Evolutionary conservation across 192 early-diverging fungal species (phyloP), one percentile per base, ranked within the genome.

Genomic region (Allomyces macrogynus): DNA sequence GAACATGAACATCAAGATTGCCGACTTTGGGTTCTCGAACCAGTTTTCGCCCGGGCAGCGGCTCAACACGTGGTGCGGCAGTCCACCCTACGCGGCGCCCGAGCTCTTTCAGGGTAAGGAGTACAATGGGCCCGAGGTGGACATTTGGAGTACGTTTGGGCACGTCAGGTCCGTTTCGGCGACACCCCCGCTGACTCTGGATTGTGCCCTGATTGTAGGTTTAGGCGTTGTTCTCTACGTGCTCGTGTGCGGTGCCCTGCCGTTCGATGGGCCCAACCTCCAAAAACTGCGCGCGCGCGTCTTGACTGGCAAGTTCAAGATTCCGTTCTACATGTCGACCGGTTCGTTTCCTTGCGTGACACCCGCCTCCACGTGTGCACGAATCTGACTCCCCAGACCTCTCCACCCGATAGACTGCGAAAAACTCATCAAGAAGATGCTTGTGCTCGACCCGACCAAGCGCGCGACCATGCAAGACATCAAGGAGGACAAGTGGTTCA

Each of bases 11-110:
- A 89, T 97, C 76, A 94, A 97, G 73, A 81, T 97, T 42, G 95
- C 95, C 66, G 95, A 97, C 72, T 97, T 97, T 82, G 95, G 95
- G 1, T 71, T 97, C 26, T 90, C 93, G 10, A 95, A 94, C 75
- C 72, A 95, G 60, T 95, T 86, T 70, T 86, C 87, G 12, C 86
- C 87, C 44, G 78, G 80, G 23, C 79, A 77, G 24, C 86, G 87
- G 32, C 79, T 97, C 9, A 83, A 78, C 12, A 95, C 93, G 0
- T 97, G 95, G 66, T 97, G 94, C 70, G 94, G 94, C 8, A 92
- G 89, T 24, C 74, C 95, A 23, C 95, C 95, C 70, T 97, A 95
- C 90, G 94, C 94, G 3, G 93, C 93, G 0, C 94, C 94, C 16
- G 92, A 95, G 70, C 75, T 97, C 27, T 77, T 97, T 16, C 86